Conservation (phyloP, 1,284 basidiomycete genomes). For the Malassezia vespertilionis region DNA sequence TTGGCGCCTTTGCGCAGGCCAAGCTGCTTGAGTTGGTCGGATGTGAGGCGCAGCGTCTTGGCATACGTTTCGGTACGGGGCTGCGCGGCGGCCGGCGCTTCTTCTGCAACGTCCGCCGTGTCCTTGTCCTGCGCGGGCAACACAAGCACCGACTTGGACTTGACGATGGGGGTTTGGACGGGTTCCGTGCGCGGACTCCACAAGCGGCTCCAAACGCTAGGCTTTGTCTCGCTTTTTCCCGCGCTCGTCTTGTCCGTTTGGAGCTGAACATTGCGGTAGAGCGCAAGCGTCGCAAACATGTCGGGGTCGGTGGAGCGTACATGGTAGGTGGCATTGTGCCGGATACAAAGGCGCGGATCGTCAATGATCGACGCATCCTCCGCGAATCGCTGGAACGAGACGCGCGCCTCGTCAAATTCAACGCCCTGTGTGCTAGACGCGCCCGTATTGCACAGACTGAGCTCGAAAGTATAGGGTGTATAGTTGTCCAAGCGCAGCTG, state of each 20-base stretch:
- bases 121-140: neutral
- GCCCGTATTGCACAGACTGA: conserved; percentile 38
- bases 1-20: conserved; percentile 81
- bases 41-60: conserved; percentile 79
- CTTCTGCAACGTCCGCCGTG: neutral
- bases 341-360: conserved; percentile 51
- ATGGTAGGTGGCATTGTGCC: conserved; percentile 50
- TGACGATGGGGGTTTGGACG: neutral
- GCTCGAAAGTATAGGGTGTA: conserved; percentile 51
- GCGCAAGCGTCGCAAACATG: conserved; percentile 50
- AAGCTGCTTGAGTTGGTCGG: conserved; percentile 62
- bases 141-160: neutral
- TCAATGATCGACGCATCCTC: conserved; percentile 50
- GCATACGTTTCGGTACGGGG: conserved; percentile 59
- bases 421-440: conserved; percentile 34
- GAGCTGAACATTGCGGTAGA: conserved; percentile 31
- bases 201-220: conserved; percentile 36
- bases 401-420: conserved; percentile 49
- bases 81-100: neutral
- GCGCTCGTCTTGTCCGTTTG: conserved; percentile 46
- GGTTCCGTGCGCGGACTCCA: conserved; percentile 27
- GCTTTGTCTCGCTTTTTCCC: conserved; percentile 7
- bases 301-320: conserved; percentile 52
- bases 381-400: conserved; percentile 53
- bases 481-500: conserved; percentile 48